phyloP scores from a whole-genome alignment of 352 stramenopile species.

The Phytophthora europaea region DNA sequence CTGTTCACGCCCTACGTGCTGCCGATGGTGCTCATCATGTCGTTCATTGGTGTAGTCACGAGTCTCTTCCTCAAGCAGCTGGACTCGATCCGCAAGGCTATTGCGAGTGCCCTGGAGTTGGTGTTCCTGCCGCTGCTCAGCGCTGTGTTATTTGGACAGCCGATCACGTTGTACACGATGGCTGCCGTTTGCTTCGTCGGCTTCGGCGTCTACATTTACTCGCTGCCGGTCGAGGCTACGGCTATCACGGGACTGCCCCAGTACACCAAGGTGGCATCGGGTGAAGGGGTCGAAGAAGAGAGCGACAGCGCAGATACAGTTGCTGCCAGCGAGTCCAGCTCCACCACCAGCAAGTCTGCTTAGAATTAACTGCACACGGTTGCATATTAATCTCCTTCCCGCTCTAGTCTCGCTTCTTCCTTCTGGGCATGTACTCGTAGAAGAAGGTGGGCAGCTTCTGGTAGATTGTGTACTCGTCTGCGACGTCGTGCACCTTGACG shows the following conservation, averaged over 20 bases:
- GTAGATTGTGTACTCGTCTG: conserved; percentile 87
- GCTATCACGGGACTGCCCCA: conserved; percentile 22
- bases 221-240: conserved; percentile 54
- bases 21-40: conserved; percentile 89
- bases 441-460: conserved; percentile 90
- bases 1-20: conserved; percentile 82
- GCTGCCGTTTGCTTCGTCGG: conserved; percentile 72
- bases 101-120: conserved; percentile 80
- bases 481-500: conserved; percentile 73
- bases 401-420: conserved; percentile 61
- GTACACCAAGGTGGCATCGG: conserved; percentile 37
- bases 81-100: conserved; percentile 84
- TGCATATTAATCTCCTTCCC: background rate
- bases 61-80: conserved; percentile 86
- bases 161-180: conserved; percentile 64
- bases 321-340: background rate
- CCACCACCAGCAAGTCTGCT: background rate
- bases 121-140: conserved; percentile 77
- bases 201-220: conserved; percentile 87
- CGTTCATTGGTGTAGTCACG: conserved; percentile 81
- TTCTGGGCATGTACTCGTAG: conserved; percentile 87
- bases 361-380: conserved; percentile 1
- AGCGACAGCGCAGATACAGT: conserved; percentile 10
- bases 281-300: conserved; percentile 19
- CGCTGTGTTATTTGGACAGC: conserved; percentile 69